A percentile compares a stretch with the other conserved stretches of the same genome.
These are phyloP conservation scores for Arthrobotrys sinensis DNA, from an alignment of 2,329 filamentous ascomycete genomes.

Conservation along the genomic window DNA sequence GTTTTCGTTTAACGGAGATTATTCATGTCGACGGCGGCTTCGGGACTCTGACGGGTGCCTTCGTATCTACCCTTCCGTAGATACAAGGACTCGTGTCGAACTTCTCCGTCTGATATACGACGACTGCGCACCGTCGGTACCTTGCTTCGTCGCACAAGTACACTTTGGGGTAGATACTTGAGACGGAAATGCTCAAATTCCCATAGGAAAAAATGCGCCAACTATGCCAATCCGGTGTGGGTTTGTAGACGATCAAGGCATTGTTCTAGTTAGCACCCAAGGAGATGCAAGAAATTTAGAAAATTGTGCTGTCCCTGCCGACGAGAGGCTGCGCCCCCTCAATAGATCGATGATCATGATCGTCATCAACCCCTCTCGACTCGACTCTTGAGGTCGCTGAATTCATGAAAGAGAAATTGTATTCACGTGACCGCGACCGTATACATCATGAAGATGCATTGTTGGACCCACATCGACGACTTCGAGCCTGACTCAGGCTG, in stretches of 20 bases:
- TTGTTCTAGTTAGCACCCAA: conserved; percentile 27
- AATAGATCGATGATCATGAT: conserved; percentile 39
- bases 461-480: neutral
- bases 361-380: conserved; percentile 4
- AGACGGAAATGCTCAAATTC: conserved; percentile 10
- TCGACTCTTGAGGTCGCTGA: neutral
- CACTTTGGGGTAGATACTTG: conserved; percentile 14
- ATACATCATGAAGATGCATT: neutral
- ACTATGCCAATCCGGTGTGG: conserved; percentile 14
- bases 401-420: neutral
- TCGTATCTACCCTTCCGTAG: neutral
- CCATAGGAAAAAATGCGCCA: conserved; percentile 8
- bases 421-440: neutral
- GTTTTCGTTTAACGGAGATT: neutral
- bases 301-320: conserved; percentile 23
- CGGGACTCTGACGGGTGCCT: neutral
- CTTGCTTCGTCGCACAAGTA: conserved; percentile 25
- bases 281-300: conserved; percentile 3
- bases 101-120: neutral
- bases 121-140: neutral
- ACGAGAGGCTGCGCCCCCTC: conserved; percentile 25
- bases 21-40: conserved; percentile 21
- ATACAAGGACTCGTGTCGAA: conserved; percentile 2
- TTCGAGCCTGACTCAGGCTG: neutral
- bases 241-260: conserved; percentile 28